These are phyloP conservation scores for Thymus mandschuricus DNA, from an alignment of 257 asterid species.

Conservation along the genomic window DNA sequence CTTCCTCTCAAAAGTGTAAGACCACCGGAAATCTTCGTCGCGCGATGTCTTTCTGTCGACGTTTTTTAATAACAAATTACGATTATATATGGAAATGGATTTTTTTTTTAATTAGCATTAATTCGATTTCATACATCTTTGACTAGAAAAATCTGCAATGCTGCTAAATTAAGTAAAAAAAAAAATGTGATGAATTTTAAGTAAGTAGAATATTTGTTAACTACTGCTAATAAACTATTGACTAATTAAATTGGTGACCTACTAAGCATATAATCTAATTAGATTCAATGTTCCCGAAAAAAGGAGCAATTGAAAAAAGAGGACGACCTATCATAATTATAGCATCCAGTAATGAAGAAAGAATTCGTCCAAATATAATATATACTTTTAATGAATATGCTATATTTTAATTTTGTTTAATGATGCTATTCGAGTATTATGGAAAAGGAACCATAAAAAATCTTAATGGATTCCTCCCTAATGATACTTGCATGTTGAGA, in stretches of 20 bases:
- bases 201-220: too few species aligned
- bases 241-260: too few species aligned
- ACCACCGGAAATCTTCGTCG: too few species aligned
- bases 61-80: too few species aligned
- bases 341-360: slow-evolving; percentile 10
- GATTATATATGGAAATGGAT: too few species aligned
- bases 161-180: too few species aligned
- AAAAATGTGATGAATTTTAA: too few species aligned
- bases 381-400: neutral
- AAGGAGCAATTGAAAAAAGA: neutral
- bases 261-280: neutral
- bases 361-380: neutral
- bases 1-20: neutral
- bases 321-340: slow-evolving; percentile 4
- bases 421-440: neutral
- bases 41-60: too few species aligned
- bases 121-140: too few species aligned
- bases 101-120: too few species aligned
- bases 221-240: too few species aligned
- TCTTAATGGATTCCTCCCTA: neutral
- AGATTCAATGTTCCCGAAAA: neutral
- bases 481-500: slow-evolving; percentile 51
- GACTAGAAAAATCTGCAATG: too few species aligned
- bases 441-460: neutral
- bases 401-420: slow-evolving; percentile 20